Evolutionary conservation across 2,329 filamentous ascomycete genomes (phyloP).

Genomic region (Arthrinium puccinioides): DNA sequence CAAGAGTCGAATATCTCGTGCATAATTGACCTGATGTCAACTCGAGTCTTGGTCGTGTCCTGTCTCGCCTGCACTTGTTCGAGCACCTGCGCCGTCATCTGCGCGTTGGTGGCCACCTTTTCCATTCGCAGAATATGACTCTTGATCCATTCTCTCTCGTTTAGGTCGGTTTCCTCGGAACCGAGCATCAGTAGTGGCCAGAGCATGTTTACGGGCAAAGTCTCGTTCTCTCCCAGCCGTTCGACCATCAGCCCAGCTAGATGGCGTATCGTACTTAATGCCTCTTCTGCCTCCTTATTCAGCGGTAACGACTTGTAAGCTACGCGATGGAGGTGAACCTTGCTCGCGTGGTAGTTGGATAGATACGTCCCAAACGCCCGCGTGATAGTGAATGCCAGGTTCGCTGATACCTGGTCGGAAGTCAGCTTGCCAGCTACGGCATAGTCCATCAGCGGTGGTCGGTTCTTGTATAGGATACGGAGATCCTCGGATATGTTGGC

Average conservation of each 20-base stretch:
- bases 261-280: conserved; percentile 39
- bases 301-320: conserved; percentile 47
- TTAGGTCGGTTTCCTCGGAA: conserved; percentile 41
- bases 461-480: conserved; percentile 39
- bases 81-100: conserved; percentile 37
- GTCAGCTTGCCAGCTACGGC: conserved; percentile 44
- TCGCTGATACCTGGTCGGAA: conserved; percentile 38
- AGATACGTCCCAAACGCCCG: conserved; percentile 47
- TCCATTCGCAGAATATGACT: conserved; percentile 40
- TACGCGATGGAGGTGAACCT: conserved; percentile 49
- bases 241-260: conserved; percentile 38
- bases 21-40: conserved; percentile 39
- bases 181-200: conserved; percentile 52
- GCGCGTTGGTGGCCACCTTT: conserved; percentile 33
- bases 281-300: conserved; percentile 39
- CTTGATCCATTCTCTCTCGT: conserved; percentile 43
- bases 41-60: conserved; percentile 28
- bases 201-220: conserved; percentile 47
- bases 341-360: conserved; percentile 49
- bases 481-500: conserved; percentile 43
- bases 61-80: conserved; percentile 37
- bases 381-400: conserved; percentile 41
- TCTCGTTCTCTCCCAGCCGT: conserved; percentile 27
- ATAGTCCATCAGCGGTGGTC: conserved; percentile 48
- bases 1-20: conserved; percentile 41